Conservation (phyloP, 768 basidiomycete species). For the Leccinum aurantiacum region DNA sequence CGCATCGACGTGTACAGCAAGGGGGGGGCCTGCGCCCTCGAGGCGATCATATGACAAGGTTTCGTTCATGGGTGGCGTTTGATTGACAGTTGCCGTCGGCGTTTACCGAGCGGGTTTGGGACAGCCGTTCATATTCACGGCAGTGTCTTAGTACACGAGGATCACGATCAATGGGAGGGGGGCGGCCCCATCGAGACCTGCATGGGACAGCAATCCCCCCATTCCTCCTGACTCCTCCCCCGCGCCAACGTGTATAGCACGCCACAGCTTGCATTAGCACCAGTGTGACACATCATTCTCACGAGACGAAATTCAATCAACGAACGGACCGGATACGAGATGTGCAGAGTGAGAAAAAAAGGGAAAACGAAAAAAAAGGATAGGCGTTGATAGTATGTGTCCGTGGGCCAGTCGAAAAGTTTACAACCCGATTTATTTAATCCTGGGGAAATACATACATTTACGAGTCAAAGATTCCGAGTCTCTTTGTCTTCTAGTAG, state of each 20-base stretch:
- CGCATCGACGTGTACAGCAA: constrained; percentile 8
- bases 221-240: not conserved
- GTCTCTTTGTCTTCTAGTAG: constrained; percentile 6
- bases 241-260: constrained; percentile 11
- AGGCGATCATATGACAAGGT: constrained; percentile 29
- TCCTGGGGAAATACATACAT: constrained; percentile 22
- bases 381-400: not conserved
- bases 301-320: constrained; percentile 15
- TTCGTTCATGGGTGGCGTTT: constrained; percentile 24
- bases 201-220: not conserved
- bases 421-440: constrained; percentile 21
- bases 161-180: constrained; percentile 13
- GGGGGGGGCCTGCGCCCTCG: constrained; percentile 14
- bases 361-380: constrained; percentile 3
- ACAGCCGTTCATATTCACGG: constrained; percentile 8
- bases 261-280: constrained; percentile 3
- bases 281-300: not conserved
- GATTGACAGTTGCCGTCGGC: constrained; percentile 19
- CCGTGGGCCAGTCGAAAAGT: constrained; percentile 13
- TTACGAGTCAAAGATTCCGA: constrained; percentile 5
- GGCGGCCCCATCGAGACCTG: not conserved
- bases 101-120: constrained; percentile 14
- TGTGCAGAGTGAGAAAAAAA: not conserved
- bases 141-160: constrained; percentile 12
- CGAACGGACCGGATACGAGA: constrained; percentile 6